These are phyloP conservation scores for Apophysomyces elegans DNA, from an alignment of 371 early-diverging fungal genomes.

Conservation along the genomic window DNA sequence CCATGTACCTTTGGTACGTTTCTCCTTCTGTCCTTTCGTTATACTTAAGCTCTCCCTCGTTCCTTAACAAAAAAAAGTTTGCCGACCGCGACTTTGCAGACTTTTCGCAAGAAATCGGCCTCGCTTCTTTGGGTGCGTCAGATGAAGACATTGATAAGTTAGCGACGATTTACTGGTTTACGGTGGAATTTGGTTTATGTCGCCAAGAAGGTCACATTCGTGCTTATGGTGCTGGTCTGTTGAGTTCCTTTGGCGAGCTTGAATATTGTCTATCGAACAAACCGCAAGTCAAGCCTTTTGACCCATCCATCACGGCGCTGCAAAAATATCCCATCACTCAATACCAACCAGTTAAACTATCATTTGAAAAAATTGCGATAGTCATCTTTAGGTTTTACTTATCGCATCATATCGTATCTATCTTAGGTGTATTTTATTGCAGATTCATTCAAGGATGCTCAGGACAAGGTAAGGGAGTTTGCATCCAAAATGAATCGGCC, in stretches of 20 bases:
- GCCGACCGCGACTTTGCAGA: constrained; percentile 97
- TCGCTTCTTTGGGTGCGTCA: constrained; percentile 92
- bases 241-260: constrained; percentile 95
- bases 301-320: constrained; percentile 81
- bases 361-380: background rate
- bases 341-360: constrained; percentile 80
- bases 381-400: background rate
- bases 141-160: constrained; percentile 92
- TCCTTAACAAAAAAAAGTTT: constrained; percentile 50
- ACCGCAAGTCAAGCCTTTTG: constrained; percentile 83
- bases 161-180: constrained; percentile 94
- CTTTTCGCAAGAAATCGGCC: constrained; percentile 96
- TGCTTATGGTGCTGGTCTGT: constrained; percentile 96
- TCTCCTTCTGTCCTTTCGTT: background rate
- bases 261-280: constrained; percentile 85
- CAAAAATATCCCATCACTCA: constrained; percentile 92
- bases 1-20: constrained; percentile 71
- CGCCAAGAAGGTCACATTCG: constrained; percentile 79
- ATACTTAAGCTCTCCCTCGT: background rate
- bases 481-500: constrained; percentile 80
- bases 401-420: background rate
- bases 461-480: constrained; percentile 89
- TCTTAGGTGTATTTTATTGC: constrained; percentile 87
- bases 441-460: constrained; percentile 91
- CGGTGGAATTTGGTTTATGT: constrained; percentile 95